phyloP scores from a whole-genome alignment of 1,284 basidiomycete genomes.

The Sanguinoderma infundibulare region DNA sequence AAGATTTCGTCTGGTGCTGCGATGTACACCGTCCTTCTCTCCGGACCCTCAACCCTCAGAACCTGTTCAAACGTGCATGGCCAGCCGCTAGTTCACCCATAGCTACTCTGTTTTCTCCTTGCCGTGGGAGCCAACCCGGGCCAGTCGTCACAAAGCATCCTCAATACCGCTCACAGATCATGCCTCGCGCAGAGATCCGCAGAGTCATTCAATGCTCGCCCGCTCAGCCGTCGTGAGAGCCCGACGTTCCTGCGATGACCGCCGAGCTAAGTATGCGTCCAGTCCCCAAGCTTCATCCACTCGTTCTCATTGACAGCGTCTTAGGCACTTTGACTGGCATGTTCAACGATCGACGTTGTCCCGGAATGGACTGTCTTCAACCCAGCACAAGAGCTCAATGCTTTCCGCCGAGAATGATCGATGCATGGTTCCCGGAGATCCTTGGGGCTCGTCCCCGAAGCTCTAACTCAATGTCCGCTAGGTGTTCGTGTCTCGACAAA shows the following conservation, averaged over 20 bases:
- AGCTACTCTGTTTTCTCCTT: neutral
- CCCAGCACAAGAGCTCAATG: neutral
- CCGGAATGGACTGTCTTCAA: neutral
- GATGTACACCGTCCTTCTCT: neutral
- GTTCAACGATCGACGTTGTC: neutral
- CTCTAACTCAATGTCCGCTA: too few species aligned
- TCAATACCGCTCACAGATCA: neutral
- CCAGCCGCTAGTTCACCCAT: too few species aligned
- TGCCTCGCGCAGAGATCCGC: too few species aligned
- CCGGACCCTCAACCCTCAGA: neutral
- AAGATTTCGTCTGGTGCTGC: neutral
- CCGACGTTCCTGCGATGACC: too few species aligned
- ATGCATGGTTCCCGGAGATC: too few species aligned
- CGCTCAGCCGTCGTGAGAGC: too few species aligned
- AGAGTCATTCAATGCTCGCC: too few species aligned
- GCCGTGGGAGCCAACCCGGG: neutral
- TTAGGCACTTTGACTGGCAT: neutral
- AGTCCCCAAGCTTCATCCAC: too few species aligned
- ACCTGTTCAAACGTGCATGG: neutral
- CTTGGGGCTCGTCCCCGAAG: neutral
- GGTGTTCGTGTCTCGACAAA: neutral
- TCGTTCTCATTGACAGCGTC: too few species aligned
- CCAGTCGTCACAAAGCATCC: neutral
- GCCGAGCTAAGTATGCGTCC: too few species aligned
- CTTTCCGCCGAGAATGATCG: neutral